A percentile compares a stretch with the other conserved stretches of the same genome.
These are phyloP conservation scores for Rhodamnia argentea DNA, from an alignment of 345 rosid genomes.

Conservation along the genomic window DNA sequence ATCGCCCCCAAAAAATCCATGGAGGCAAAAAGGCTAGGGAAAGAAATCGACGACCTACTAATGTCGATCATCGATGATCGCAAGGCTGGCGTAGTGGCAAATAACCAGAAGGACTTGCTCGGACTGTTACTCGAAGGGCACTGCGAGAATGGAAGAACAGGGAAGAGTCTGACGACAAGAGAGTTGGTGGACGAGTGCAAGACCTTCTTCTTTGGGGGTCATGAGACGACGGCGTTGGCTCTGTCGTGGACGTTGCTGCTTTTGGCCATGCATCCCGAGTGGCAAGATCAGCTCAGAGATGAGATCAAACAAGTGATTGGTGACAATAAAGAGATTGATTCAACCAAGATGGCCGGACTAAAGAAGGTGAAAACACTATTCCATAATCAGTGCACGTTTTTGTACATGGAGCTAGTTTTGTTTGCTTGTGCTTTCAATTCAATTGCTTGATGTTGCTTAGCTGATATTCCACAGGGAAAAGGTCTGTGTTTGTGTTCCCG, in stretches of 20 bases:
- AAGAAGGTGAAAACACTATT: slow-evolving; percentile 53
- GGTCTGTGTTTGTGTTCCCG: background rate
- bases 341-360: slow-evolving; percentile 55
- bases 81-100: slow-evolving; percentile 5
- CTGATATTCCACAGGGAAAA: background rate
- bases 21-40: slow-evolving; percentile 48
- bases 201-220: slow-evolving; percentile 93
- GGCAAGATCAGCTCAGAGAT: slow-evolving; percentile 69
- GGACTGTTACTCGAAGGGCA: slow-evolving; percentile 41
- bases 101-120: slow-evolving; percentile 33
- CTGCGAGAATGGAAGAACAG: slow-evolving; percentile 14
- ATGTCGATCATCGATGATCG: slow-evolving; percentile 43
- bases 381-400: background rate
- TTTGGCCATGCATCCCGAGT: slow-evolving; percentile 60
- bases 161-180: slow-evolving; percentile 36
- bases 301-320: slow-evolving; percentile 65
- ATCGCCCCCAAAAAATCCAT: slow-evolving; percentile 38
- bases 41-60: slow-evolving; percentile 64
- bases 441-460: background rate
- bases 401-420: background rate
- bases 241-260: slow-evolving; percentile 81
- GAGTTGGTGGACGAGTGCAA: slow-evolving; percentile 90
- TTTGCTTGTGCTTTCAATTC: background rate
- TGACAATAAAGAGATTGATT: slow-evolving; percentile 39
- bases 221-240: slow-evolving; percentile 88